Evolutionary conservation across 2,329 filamentous ascomycete species (phyloP), one percentile per base, ranked within the genome.

Genomic region (Aspergillus arachidicola): DNA sequence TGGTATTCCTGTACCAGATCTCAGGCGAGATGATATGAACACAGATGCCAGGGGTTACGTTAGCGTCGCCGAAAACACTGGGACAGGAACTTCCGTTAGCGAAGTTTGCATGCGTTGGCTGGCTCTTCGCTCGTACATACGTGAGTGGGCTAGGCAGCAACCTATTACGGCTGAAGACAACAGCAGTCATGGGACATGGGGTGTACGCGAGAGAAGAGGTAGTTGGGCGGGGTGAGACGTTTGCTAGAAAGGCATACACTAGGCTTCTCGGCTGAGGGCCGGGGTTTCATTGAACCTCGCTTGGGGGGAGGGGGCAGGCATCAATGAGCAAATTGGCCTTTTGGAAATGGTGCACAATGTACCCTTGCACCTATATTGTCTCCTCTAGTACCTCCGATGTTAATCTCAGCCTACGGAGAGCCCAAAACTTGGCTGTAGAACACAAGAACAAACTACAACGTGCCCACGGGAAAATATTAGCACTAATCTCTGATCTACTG

Each of bases 71-170:
- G 75, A 77, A 50, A 75, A 72, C 21, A 66, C 70, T 10, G 60
- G 75, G 10, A 76, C 71, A 83, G 70, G 85, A 80, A 74, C 86
- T 78, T 80, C 79, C 75, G 76, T 69, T 58, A 74, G 75, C 28
- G 77, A 81, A 56, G 78, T 76, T 78, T 91, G 91, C 82, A 83
- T 89, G 59, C 85, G 94, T 59, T 98, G 94, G 94, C 88, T 86
- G 72, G 94, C 94, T 1, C 82, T 98, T 50, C 90, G 89, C 72
- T 75, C 89, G 46, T 98, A 98, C 76, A 91, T 98, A 45, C 84
- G 85, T 43, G 93, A 97, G 76, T 98, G 94, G 94, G 94, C 91
- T 28, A 85, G 90, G 61, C 93, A 97, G 77, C 92, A 96, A 75
- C 92, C 93, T 6, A 85, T 87, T 65, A 87, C 95, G 76, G 84